Evolutionary conservation across 2,329 filamentous ascomycete genomes (phyloP).

Genomic region (Ophiostoma australiae): DNA sequence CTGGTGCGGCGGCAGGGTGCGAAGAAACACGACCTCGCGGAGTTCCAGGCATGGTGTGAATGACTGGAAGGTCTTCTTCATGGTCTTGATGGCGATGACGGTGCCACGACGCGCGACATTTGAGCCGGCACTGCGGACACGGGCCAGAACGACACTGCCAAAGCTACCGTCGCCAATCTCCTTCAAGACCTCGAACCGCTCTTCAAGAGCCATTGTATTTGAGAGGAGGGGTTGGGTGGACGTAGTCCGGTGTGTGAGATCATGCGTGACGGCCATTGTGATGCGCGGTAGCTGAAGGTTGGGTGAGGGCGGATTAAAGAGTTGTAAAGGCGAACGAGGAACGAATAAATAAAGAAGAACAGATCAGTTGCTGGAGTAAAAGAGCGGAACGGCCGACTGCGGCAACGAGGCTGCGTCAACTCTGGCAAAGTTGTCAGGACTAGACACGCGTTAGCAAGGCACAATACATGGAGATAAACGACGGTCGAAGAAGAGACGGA

Average conservation of each 20-base stretch:
- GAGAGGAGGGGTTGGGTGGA: slow-evolving; percentile 46
- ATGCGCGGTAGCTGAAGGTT: background rate
- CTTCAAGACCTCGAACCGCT: slow-evolving; percentile 94
- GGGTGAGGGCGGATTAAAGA: background rate
- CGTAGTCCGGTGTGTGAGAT: slow-evolving; percentile 64
- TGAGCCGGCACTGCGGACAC: slow-evolving; percentile 85
- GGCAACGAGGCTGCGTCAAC: slow-evolving; percentile 17
- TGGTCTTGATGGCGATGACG: slow-evolving; percentile 97
- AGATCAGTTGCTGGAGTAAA: slow-evolving; percentile 10
- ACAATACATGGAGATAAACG: background rate
- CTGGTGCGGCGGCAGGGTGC: slow-evolving; percentile 77
- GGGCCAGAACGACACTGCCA: slow-evolving; percentile 86
- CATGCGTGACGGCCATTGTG: slow-evolving; percentile 72
- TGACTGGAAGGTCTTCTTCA: slow-evolving; percentile 99
- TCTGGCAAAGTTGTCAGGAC: slow-evolving; percentile 9
- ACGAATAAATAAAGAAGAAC: background rate
- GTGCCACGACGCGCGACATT: slow-evolving; percentile 85
- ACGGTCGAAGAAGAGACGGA: background rate
- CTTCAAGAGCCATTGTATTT: slow-evolving; percentile 65
- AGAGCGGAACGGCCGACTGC: slow-evolving; percentile 16
- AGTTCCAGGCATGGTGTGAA: slow-evolving; percentile 86
- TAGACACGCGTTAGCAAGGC: background rate
- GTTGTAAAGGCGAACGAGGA: background rate
- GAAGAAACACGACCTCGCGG: slow-evolving; percentile 92
- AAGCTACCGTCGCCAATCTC: slow-evolving; percentile 99